A percentile compares a stretch with the other conserved stretches of the same genome.
phyloP scores from a whole-genome alignment of 805 yeast genomes.

The Candida taoyuanica region DNA sequence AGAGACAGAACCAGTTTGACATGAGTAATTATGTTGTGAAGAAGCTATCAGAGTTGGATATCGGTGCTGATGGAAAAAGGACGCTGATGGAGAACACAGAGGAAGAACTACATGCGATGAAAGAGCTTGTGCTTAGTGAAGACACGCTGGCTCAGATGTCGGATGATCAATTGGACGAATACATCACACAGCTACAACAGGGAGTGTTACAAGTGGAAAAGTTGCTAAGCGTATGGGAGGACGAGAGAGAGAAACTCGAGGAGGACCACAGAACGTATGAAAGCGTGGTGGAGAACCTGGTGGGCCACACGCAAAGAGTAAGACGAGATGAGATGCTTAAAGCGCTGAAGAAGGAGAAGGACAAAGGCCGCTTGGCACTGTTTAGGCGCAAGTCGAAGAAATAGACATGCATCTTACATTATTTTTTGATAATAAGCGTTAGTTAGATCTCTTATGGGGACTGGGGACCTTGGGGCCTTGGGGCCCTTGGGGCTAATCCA shows the following conservation, averaged over 20 bases:
- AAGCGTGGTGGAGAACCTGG: slow-evolving; percentile 80
- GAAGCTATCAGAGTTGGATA: slow-evolving; percentile 28
- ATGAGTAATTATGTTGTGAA: slow-evolving; percentile 17
- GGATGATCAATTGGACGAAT: slow-evolving; percentile 33
- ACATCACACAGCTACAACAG: slow-evolving; percentile 30
- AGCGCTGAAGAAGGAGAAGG: slow-evolving; percentile 30
- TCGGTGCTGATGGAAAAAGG: slow-evolving; percentile 30
- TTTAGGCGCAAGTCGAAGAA: slow-evolving; percentile 14
- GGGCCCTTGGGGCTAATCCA: too few relatives aligned
- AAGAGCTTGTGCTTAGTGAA: slow-evolving; percentile 13
- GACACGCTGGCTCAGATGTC: slow-evolving; percentile 26
- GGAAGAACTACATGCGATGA: slow-evolving; percentile 16
- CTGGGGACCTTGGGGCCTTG: too few relatives aligned
- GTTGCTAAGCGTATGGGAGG: slow-evolving; percentile 47
- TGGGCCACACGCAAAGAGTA: slow-evolving; percentile 83
- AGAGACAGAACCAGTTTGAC: slow-evolving; percentile 22
- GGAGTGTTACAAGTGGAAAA: slow-evolving; percentile 36
- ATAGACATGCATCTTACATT: too few relatives aligned
- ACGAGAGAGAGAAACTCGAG: slow-evolving; percentile 42
- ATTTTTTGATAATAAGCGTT: too few relatives aligned
- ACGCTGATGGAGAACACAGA: slow-evolving; percentile 24
- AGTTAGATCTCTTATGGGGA: too few relatives aligned
- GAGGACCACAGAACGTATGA: slow-evolving; percentile 76
- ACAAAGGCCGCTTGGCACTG: slow-evolving; percentile 12
- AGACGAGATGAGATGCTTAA: slow-evolving; percentile 46